Conservation (phyloP, 1,284 basidiomycete genomes). For the Cryptococcus sp. region DNA sequence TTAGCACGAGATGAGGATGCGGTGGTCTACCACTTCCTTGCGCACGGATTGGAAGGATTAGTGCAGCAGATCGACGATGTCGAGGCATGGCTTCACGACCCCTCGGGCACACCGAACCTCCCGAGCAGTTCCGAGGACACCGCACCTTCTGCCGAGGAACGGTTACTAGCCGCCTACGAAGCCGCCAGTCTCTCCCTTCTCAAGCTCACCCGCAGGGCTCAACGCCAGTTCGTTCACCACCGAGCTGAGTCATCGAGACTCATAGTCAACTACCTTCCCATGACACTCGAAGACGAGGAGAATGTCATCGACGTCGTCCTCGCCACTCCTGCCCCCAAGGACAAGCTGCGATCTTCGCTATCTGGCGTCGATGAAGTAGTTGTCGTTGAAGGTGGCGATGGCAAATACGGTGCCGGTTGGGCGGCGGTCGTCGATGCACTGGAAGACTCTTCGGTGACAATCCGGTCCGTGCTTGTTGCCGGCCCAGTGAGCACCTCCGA, state of each 20-base stretch:
- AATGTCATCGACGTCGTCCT: conserved; percentile 69
- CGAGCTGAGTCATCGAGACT: conserved; percentile 63
- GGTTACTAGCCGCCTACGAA: conserved; percentile 64
- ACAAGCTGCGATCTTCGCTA: conserved; percentile 66
- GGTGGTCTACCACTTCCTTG: conserved; percentile 78
- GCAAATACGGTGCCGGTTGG: conserved; percentile 76
- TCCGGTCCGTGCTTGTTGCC: conserved; percentile 50
- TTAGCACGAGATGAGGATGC: conserved; percentile 64
- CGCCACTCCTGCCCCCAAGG: conserved; percentile 66
- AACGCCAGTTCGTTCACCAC: conserved; percentile 57
- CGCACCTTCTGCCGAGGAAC: conserved; percentile 23
- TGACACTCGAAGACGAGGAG: conserved; percentile 56
- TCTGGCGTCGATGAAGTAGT: conserved; percentile 69
- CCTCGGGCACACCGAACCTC: conserved; percentile 16
- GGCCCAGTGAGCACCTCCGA: conserved; percentile 43
- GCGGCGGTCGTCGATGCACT: conserved; percentile 46
- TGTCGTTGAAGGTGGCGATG: conserved; percentile 79
- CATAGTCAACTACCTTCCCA: conserved; percentile 69
- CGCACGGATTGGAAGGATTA: conserved; percentile 35
- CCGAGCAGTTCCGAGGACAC: conserved; percentile 23
- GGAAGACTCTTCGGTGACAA: conserved; percentile 39
- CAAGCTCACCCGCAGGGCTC: conserved; percentile 63
- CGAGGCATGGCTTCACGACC: conserved; percentile 59
- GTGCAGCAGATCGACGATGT: conserved; percentile 64
- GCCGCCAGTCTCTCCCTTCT: conserved; percentile 65